Conservation (phyloP, 1,139 yeast genomes). For the Arxiozyma heterogenica region DNA sequence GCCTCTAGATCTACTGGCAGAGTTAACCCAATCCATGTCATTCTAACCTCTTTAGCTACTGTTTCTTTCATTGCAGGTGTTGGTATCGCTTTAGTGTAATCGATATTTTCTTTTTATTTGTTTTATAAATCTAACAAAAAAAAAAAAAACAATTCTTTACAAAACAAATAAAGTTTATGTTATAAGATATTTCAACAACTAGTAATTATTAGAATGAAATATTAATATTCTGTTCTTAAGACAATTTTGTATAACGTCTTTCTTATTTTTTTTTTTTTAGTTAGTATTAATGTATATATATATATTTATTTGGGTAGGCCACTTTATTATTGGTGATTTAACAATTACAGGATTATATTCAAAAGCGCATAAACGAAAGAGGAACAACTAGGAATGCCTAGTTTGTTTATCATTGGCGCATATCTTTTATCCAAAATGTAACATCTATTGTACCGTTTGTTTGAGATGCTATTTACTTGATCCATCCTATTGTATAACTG, state of each 20-base stretch:
- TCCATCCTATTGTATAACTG: neutral
- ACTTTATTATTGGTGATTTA: neutral
- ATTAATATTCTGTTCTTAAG: neutral
- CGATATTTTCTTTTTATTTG: too few species aligned
- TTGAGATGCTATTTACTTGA: too few species aligned
- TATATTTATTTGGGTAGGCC: conserved; percentile 1
- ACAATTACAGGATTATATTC: too few species aligned
- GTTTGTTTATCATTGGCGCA: too few species aligned
- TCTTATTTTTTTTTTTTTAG: neutral
- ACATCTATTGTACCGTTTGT: neutral
- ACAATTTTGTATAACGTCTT: too few species aligned
- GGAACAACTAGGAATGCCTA: too few species aligned
- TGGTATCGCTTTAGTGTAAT: conserved; percentile 46
- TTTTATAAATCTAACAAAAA: neutral
- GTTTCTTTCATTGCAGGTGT: conserved; percentile 59
- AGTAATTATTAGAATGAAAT: too few species aligned
- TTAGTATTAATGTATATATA: neutral
- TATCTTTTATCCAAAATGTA: neutral
- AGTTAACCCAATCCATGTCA: conserved; percentile 65
- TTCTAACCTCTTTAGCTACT: conserved; percentile 57
- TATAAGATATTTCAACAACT: neutral
- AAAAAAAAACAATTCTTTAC: neutral
- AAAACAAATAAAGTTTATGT: neutral
- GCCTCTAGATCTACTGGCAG: conserved; percentile 17
- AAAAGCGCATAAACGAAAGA: neutral